Evolutionary conservation across 495 filamentous ascomycete species (phyloP).

Genomic region (Hypoxylon subgilvum): DNA sequence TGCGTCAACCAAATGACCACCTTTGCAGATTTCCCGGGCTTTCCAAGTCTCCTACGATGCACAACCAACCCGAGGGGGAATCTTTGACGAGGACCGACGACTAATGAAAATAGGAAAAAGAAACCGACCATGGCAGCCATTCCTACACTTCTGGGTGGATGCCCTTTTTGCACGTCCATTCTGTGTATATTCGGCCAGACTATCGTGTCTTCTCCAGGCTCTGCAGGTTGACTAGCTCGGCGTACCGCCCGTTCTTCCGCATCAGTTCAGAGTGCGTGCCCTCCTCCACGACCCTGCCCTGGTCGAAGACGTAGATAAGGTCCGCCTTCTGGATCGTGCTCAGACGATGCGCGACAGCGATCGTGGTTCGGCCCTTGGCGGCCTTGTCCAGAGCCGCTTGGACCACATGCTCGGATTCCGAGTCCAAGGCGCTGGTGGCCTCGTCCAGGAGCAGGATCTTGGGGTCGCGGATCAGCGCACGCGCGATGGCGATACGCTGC

Average conservation of each 20-base stretch:
- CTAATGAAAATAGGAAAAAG: neutral
- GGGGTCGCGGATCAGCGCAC: slow-evolving; percentile 74
- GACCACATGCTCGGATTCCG: slow-evolving; percentile 80
- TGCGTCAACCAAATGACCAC: too few species aligned
- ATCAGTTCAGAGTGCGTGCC: slow-evolving; percentile 75
- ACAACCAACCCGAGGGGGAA: too few species aligned
- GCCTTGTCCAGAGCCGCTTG: slow-evolving; percentile 79
- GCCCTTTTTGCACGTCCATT: neutral
- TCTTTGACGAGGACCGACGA: too few species aligned
- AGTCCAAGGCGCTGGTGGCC: slow-evolving; percentile 81
- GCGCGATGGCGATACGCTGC: slow-evolving; percentile 77
- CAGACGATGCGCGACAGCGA: slow-evolving; percentile 78
- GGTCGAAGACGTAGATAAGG: slow-evolving; percentile 82
- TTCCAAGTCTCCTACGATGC: too few species aligned
- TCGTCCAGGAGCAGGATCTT: slow-evolving; percentile 74
- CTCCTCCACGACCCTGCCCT: slow-evolving; percentile 73
- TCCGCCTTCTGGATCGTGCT: slow-evolving; percentile 85
- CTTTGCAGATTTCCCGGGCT: too few species aligned
- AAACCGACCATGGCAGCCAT: neutral
- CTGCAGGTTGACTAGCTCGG: slow-evolving; percentile 77
- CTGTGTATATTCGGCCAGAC: neutral
- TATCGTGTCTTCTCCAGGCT: slow-evolving; percentile 67
- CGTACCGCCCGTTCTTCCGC: slow-evolving; percentile 70
- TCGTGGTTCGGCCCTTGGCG: slow-evolving; percentile 75
- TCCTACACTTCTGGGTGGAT: neutral